Conservation (phyloP, 306 rosid species). For the Pterocarpus macrocarpus region DNA sequence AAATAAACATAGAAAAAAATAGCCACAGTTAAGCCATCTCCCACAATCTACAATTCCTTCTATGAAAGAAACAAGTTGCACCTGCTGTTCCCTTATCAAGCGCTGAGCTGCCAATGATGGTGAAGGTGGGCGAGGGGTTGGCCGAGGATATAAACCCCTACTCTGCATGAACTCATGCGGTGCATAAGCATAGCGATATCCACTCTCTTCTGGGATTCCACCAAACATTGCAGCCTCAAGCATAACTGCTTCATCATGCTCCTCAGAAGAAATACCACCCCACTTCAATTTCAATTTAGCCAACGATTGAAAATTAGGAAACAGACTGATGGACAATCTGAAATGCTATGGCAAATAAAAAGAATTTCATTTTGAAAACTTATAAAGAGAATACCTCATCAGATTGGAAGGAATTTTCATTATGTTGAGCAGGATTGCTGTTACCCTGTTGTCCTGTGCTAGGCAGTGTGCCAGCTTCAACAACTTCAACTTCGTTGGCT, state of each 20-base stretch:
- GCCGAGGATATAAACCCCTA: conserved; percentile 55
- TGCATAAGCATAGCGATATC: conserved; percentile 71
- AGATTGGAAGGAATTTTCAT: conserved; percentile 63
- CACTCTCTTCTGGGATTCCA: conserved; percentile 83
- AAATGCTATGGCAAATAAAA: conserved; percentile 1
- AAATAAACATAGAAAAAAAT: conserved; percentile 31
- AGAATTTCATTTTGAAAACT: conserved; percentile 27
- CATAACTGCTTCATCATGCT: conserved; percentile 96
- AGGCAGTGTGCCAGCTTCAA: conserved; percentile 62
- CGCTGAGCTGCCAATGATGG: conserved; percentile 89
- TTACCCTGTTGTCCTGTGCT: conserved; percentile 56
- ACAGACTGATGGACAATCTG: conserved; percentile 7
- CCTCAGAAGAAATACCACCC: conserved; percentile 96
- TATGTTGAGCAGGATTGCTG: conserved; percentile 51
- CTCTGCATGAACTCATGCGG: conserved; percentile 70
- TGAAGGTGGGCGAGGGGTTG: conserved; percentile 80
- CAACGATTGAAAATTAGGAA: conserved; percentile 33
- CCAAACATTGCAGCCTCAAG: conserved; percentile 99
- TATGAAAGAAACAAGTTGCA: conserved; percentile 45
- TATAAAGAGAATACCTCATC: conserved; percentile 66
- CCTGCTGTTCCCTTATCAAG: conserved; percentile 96
- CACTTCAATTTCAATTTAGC: conserved; percentile 64
- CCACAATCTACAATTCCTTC: conserved; percentile 18
- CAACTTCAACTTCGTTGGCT: conserved; percentile 55
- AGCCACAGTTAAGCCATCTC: conserved; percentile 31